These are phyloP conservation scores for Hortaea sp. DNA, from an alignment of 2,329 filamentous ascomycete species.

Conservation along the genomic window DNA sequence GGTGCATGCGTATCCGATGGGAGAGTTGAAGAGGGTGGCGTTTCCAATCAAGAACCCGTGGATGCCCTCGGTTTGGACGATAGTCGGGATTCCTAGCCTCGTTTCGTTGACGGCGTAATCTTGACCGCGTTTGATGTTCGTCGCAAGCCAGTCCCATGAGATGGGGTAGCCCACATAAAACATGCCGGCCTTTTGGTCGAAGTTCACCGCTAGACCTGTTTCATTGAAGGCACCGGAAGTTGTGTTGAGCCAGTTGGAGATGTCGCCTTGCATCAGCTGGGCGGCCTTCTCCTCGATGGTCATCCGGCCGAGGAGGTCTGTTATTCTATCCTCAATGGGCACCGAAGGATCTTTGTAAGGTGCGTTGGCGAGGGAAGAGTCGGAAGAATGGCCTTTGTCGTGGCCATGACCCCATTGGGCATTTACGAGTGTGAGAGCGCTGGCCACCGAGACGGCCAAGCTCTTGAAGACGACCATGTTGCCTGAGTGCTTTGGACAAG, in stretches of 20 bases:
- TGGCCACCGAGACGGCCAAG: neutral
- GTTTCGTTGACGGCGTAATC: slow-evolving; percentile 60
- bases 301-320: slow-evolving; percentile 62
- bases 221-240: slow-evolving; percentile 57
- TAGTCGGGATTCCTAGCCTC: slow-evolving; percentile 58
- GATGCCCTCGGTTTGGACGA: slow-evolving; percentile 65
- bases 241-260: slow-evolving; percentile 64
- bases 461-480: neutral
- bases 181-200: slow-evolving; percentile 54
- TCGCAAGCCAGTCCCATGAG: slow-evolving; percentile 51
- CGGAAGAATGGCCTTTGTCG: neutral
- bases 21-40: slow-evolving; percentile 70
- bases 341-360: slow-evolving; percentile 46
- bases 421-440: neutral
- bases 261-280: slow-evolving; percentile 54
- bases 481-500: no score
- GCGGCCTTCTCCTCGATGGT: slow-evolving; percentile 63
- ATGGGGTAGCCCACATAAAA: slow-evolving; percentile 65
- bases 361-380: slow-evolving; percentile 26
- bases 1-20: slow-evolving; percentile 61
- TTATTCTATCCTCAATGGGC: slow-evolving; percentile 52
- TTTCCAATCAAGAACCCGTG: slow-evolving; percentile 63
- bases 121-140: slow-evolving; percentile 55
- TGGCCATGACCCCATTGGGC: neutral
- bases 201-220: slow-evolving; percentile 56